Evolutionary conservation across 441 rosid genomes (phyloP).

Genomic region (Manihot esculenta): DNA sequence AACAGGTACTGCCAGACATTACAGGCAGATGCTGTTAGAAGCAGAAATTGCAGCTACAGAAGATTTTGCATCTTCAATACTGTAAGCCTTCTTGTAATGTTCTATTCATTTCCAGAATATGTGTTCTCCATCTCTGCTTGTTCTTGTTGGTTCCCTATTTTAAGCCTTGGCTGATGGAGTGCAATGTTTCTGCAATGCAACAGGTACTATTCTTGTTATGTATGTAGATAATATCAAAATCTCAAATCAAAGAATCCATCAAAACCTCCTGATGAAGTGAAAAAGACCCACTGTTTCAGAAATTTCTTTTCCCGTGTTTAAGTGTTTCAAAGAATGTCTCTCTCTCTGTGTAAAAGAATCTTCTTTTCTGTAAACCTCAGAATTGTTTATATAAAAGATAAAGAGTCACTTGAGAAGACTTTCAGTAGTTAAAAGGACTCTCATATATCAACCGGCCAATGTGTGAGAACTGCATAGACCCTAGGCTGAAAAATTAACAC

Average conservation of each 20-base stretch:
- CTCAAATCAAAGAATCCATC: not conserved
- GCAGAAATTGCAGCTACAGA: conserved; percentile 7
- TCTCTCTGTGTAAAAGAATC: too few species aligned
- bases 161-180: conserved; percentile 23
- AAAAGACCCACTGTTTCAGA: not conserved
- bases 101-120: conserved; percentile 20
- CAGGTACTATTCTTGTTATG: not conserved
- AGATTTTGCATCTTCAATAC: conserved; percentile 24
- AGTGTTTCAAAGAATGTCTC: too few species aligned
- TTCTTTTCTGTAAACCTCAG: too few species aligned
- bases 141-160: conserved; percentile 24
- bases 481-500: not conserved
- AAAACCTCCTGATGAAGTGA: not conserved
- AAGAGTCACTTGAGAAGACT: too few species aligned
- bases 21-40: conserved; percentile 7
- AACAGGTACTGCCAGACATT: conserved; percentile 17
- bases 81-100: conserved; percentile 11
- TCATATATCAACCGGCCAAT: too few species aligned
- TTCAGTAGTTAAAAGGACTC: too few species aligned
- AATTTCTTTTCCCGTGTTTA: not conserved
- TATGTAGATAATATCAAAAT: not conserved
- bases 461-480: not conserved
- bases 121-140: conserved; percentile 15
- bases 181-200: conserved; percentile 35
- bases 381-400: too few species aligned